These are phyloP conservation scores for Phaffomyces antillensis DNA, from an alignment of 805 yeast species.

Conservation along the genomic window DNA sequence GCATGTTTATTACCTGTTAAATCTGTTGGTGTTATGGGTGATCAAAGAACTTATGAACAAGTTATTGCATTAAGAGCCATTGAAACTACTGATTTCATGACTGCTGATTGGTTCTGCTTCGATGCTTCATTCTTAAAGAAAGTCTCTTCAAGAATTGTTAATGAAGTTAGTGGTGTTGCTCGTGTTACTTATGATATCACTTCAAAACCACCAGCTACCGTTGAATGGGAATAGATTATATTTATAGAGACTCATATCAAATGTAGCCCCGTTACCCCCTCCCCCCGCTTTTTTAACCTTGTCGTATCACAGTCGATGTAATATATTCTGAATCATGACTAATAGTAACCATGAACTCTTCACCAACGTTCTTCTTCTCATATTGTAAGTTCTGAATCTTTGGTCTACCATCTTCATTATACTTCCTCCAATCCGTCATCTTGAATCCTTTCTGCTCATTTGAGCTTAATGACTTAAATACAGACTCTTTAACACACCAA, in stretches of 20 bases:
- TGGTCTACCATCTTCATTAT: slow-evolving; percentile 27
- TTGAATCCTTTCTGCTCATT: slow-evolving; percentile 43
- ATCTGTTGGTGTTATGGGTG: slow-evolving; percentile 99
- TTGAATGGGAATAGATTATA: slow-evolving; percentile 84
- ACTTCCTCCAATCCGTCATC: slow-evolving; percentile 56
- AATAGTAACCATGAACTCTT: slow-evolving; percentile 45
- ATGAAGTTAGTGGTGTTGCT: slow-evolving; percentile 98
- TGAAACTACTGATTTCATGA: slow-evolving; percentile 97
- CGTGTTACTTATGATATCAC: slow-evolving; percentile 98
- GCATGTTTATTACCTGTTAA: slow-evolving; percentile 96
- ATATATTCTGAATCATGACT: slow-evolving; percentile 63
- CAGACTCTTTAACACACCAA: slow-evolving; percentile 76
- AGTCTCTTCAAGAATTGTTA: slow-evolving; percentile 93
- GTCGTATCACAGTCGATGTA: slow-evolving; percentile 49
- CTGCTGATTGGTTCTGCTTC: slow-evolving; percentile 98
- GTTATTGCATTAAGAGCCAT: slow-evolving; percentile 98
- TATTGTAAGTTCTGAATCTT: slow-evolving; percentile 42
- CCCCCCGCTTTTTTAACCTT: too few species aligned
- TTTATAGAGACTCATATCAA: too few species aligned
- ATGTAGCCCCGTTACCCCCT: too few species aligned
- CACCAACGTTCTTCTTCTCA: slow-evolving; percentile 23
- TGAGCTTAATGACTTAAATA: slow-evolving; percentile 50
- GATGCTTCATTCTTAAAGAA: slow-evolving; percentile 87
- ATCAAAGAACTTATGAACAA: slow-evolving; percentile 98
- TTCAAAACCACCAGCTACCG: slow-evolving; percentile 99